Base-by-base conservation (phyloP, 352 stramenopile species). In the Phytophthora chlamydospora region DNA sequence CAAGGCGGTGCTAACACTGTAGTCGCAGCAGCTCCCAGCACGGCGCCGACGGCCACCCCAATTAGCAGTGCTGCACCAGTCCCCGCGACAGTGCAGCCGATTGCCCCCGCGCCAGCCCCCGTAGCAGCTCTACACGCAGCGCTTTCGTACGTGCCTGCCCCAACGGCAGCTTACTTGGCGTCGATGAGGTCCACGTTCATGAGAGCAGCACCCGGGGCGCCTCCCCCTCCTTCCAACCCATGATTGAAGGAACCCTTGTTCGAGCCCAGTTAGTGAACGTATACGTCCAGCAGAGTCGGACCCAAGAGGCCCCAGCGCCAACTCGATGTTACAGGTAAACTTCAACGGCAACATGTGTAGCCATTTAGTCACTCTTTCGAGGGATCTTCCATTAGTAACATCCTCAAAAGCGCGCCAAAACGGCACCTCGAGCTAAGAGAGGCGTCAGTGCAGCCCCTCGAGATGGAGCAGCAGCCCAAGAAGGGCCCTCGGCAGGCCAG, bases 401-500 rank as follows among this genome's bases (percentile, higher is more conserved):
- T 24, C 21, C 21, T 1, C 21, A 24, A 24, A 24, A 24, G 1
- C 21, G 21, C 21, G 21, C 21, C 21, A 24, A 24, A 24, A 24
- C 21, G 21, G 21, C 21, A 24, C 21, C 21, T 24, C 21, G 21
- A 24, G 21, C 21, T 3, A 24, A 24, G 21, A 24, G 21, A 24
- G n/a, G n/a, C n/a, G n/a, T n/a, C n/a, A n/a, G 21, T 24, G 21
- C 21, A 24, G 21, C 11, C 4, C 8, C 13, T 29, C 39, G 41
- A 8, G 14, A 17, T 21, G 19, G 27, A 81, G 68, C 68, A 79
- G 58, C 21, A 24, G 21, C 21, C 21, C 21, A 87, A 85, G 58
- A 92, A 95, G 36, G 55, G 48, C 7, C n/a, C 64, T 0, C 66
- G 64, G 54, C 83, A 95, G 65, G 79, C 75, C 33, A 85, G 81